Evolutionary conservation across 805 yeast genomes (phyloP).

Genomic region (Candida parachauliodes): DNA sequence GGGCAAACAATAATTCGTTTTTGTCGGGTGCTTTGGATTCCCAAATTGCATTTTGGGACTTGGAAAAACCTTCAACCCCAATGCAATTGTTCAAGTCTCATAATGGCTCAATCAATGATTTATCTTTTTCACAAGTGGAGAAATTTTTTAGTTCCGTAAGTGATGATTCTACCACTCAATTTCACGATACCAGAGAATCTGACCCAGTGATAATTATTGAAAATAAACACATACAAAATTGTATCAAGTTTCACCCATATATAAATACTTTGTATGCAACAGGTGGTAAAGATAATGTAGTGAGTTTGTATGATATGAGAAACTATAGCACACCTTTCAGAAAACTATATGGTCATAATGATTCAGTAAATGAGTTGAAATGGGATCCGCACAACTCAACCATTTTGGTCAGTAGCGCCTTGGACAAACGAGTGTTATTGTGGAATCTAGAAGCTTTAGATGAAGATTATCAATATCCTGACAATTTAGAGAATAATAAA

Average conservation of each 20-base stretch:
- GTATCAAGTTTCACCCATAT: conserved; percentile 62
- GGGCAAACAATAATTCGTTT: conserved; percentile 51
- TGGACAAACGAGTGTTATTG: conserved; percentile 64
- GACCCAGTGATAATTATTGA: conserved; percentile 44
- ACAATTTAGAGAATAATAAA: conserved; percentile 16
- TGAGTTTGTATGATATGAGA: conserved; percentile 73
- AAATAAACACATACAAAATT: conserved; percentile 58
- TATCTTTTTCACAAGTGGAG: conserved; percentile 37
- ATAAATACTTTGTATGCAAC: conserved; percentile 59
- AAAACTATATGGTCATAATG: conserved; percentile 63
- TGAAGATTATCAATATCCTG: conserved; percentile 46
- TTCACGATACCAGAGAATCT: conserved; percentile 53
- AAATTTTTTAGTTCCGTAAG: conserved; percentile 64
- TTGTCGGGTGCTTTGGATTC: conserved; percentile 66
- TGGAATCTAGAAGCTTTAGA: conserved; percentile 70
- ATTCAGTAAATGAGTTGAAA: conserved; percentile 41
- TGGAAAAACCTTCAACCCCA: conserved; percentile 43
- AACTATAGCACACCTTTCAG: conserved; percentile 57
- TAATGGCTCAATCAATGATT: conserved; percentile 59
- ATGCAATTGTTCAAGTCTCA: conserved; percentile 48
- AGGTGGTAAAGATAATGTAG: conserved; percentile 73
- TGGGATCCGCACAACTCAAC: conserved; percentile 49
- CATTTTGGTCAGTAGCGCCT: conserved; percentile 53
- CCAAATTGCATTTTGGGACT: conserved; percentile 70
- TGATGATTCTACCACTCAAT: conserved; percentile 60